Evolutionary conservation across 371 early-diverging fungal species (phyloP), one percentile per base, ranked within the genome.

Genomic region (Mucor mucedo): DNA sequence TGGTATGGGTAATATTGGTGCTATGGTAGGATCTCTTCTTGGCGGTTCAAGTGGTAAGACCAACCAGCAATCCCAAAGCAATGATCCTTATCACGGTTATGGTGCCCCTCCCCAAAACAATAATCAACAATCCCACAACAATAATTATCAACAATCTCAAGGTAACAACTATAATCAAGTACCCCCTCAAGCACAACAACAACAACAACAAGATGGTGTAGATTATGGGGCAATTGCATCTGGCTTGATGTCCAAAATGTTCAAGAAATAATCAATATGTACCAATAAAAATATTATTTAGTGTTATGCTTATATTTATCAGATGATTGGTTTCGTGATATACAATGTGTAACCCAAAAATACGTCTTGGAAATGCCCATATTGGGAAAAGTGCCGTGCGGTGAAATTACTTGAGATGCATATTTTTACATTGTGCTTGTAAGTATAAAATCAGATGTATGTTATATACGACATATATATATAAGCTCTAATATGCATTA

Each of bases 21-120:
- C 70, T 14, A 74, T 77, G 65, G 66, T 77, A 1, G 64, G 78
- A 35, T 68, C 70, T 13, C 52, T 77, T 35, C 55, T 53, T 5
- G 56, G 44, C 5, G 44, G 44, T n/a, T 44, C 44, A 5, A 44
- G n/a, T 14, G n/a, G 60, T 1, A 60, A 55, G 44, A 69, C 3
- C 52, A 70, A 32, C 42, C 57, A 71, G 13, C 60, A 68, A 10
- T 58, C 69, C 28, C 68, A 70, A 44, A 59, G 65, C 54, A 47
- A 63, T 41, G 32, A 40, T 29, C 10, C 57, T 11, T 52, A 21
- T 21, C n/a, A 47, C 27, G 21, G n/a, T n/a, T 47, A 47, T 6
- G 21, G 21, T 21, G 27, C 47, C 8, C 47, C 47, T 21, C 21
- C 47, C 0, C 14, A 38, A 14, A 40, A 41, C 21, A 27, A 55